Base-by-base conservation (phyloP, 306 rosid genomes). In the Gastrolobium villosum region DNA sequence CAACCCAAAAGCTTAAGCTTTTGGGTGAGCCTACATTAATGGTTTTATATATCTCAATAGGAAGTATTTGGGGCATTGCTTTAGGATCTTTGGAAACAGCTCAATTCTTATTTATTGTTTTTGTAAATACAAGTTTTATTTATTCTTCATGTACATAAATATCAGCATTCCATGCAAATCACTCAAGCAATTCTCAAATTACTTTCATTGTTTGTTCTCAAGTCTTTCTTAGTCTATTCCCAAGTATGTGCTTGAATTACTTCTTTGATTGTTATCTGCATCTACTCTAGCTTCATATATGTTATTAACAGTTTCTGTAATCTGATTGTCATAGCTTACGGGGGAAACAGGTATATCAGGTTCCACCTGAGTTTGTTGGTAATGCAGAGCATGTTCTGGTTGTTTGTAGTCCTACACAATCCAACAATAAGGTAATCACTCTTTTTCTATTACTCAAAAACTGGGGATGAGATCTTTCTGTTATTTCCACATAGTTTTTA, bases 341-440 rank as follows among this genome's bases (percentile, higher is more conserved):
- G 15, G 94, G 99, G 80, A 95, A 90, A 77, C 94, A 90, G 50
- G 85, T 86, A 64, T 87, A 74, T 82, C 90, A 88, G 81, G 93
- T 93, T 83, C 90, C 84, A 14, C 90, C 94, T 7, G 96, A 93
- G 70, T 53, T 66, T 79, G 90, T 93, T 75, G 96, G 97, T 76
- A 87, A 87, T 84, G 90, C 85, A 61, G 96, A 88, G 62, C 84
- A 86, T 78, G 94, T 95, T 79, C 82, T 95, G 91, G 98, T 90
- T 81, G 73, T 95, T 76, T 80, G 85, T 85, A 79, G 81, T 86
- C 72, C 88, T 79, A 72, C 89, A 61, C 83, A 89, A 63, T 76
- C 88, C 13, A 89, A 31, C 78, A 84, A 4, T 79, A 94, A 95
- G 96, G 99, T 93, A 73, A 50, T 62, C 14, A 11, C 45, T 79